Evolutionary conservation across 352 stramenopile genomes (phyloP).

Genomic region (Pythium myriotylum): DNA sequence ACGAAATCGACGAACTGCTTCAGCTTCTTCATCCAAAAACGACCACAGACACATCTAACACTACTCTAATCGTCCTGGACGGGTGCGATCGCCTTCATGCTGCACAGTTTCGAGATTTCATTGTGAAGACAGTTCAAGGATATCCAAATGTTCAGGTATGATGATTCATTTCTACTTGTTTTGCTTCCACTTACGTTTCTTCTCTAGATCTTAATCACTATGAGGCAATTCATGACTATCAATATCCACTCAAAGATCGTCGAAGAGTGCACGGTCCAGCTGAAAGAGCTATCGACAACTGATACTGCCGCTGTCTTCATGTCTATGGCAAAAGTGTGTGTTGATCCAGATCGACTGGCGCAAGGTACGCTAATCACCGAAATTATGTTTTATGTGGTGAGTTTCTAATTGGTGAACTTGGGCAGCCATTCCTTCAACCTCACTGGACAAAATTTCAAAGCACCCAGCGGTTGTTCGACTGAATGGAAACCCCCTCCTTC

Average conservation of each 20-base stretch:
- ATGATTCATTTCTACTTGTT: too few relatives aligned
- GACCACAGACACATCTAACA: neutral
- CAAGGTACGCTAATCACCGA: slow-evolving; percentile 36
- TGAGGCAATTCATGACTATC: slow-evolving; percentile 18
- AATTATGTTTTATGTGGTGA: neutral
- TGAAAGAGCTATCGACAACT: slow-evolving; percentile 41
- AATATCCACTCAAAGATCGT: slow-evolving; percentile 22
- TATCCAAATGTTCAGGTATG: slow-evolving; percentile 52
- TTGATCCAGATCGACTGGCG: slow-evolving; percentile 41
- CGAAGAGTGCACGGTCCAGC: slow-evolving; percentile 22
- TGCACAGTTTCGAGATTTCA: slow-evolving; percentile 43
- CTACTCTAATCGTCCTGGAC: slow-evolving; percentile 56
- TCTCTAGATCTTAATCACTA: slow-evolving; percentile 28
- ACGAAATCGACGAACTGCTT: slow-evolving; percentile 17
- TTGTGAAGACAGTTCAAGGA: slow-evolving; percentile 39
- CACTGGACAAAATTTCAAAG: slow-evolving; percentile 23
- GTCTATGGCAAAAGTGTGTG: slow-evolving; percentile 39
- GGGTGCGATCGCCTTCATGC: slow-evolving; percentile 55
- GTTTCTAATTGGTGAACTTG: too few relatives aligned
- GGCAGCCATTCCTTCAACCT: slow-evolving; percentile 26
- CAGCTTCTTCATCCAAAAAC: slow-evolving; percentile 15
- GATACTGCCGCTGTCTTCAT: slow-evolving; percentile 55
- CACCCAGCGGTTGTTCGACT: slow-evolving; percentile 34
- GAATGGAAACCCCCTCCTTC: slow-evolving; percentile 37
- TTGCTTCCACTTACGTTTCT: neutral